These are phyloP conservation scores for Kalmusia sp. DNA, from an alignment of 2,329 filamentous ascomycete genomes.

Conservation along the genomic window DNA sequence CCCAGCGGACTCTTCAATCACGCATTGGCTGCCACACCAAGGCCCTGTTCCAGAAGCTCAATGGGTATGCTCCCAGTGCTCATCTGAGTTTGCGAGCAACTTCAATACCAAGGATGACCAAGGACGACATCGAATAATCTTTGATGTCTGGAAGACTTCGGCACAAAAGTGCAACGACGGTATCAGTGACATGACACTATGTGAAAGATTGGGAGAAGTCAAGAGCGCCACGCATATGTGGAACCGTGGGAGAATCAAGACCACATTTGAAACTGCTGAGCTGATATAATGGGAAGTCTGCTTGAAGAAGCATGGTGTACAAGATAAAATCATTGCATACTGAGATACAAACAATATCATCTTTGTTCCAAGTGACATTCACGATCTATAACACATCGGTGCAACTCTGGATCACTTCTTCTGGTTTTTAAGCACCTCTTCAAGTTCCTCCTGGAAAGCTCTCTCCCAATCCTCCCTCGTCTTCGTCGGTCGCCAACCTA, in stretches of 20 bases:
- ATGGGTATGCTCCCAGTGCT: background rate
- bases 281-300: no score
- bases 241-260: no score
- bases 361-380: no score
- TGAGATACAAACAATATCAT: no score
- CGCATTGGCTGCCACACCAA: constrained; percentile 5
- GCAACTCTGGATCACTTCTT: no score
- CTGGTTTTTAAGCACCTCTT: no score
- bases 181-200: constrained; percentile 1
- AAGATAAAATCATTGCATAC: no score
- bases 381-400: no score
- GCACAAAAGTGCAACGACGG: background rate
- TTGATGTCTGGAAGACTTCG: constrained; percentile 7
- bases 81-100: constrained; percentile 4
- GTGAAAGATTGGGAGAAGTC: background rate
- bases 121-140: background rate
- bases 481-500: background rate
- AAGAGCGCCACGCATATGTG: no score
- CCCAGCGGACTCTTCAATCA: constrained; percentile 8
- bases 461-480: background rate
- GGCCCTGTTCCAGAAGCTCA: background rate
- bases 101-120: background rate
- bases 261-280: no score
- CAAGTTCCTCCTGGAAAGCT: background rate
- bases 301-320: no score